These are phyloP conservation scores for Exophiala dermatitidis DNA, from an alignment of 2,329 filamentous ascomycete species.

Conservation along the genomic window DNA sequence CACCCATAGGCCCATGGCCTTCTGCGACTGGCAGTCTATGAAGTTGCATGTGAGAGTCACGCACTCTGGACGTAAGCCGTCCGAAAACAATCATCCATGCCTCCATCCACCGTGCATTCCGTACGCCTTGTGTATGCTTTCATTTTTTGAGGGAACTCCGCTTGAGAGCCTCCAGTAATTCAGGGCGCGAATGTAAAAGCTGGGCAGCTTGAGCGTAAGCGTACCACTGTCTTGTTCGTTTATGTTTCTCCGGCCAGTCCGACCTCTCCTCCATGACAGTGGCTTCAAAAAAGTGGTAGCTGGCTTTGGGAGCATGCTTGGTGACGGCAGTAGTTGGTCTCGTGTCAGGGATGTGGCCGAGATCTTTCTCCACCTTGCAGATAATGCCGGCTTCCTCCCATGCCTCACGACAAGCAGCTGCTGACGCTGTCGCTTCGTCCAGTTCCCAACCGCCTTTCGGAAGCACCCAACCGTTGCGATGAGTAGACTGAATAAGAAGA, in stretches of 20 bases:
- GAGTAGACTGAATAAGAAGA: slow-evolving; percentile 85
- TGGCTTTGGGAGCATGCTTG: slow-evolving; percentile 58
- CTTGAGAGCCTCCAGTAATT: slow-evolving; percentile 80
- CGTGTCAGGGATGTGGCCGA: slow-evolving; percentile 79
- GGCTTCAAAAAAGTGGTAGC: slow-evolving; percentile 62
- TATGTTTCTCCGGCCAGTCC: slow-evolving; percentile 90
- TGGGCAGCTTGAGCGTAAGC: slow-evolving; percentile 74
- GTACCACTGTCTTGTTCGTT: slow-evolving; percentile 86
- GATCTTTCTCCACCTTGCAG: slow-evolving; percentile 73
- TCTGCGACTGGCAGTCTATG: no score
- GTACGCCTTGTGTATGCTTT: slow-evolving; percentile 2
- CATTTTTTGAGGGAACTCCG: slow-evolving; percentile 60
- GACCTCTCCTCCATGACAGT: slow-evolving; percentile 77
- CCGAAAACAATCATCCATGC: no score
- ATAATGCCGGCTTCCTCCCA: slow-evolving; percentile 97
- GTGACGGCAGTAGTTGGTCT: slow-evolving; percentile 51
- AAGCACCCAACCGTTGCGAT: slow-evolving; percentile 88
- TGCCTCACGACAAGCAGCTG: slow-evolving; percentile 79
- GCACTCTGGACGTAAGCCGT: no score
- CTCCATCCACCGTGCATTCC: background rate
- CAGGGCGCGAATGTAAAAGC: slow-evolving; percentile 68
- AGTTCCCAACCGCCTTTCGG: slow-evolving; percentile 97
- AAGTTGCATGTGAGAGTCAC: no score
- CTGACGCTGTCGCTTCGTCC: slow-evolving; percentile 79
- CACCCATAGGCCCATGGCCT: no score